These are phyloP conservation scores for Boletus sensibilis DNA, from an alignment of 768 basidiomycete species.

Conservation along the genomic window DNA sequence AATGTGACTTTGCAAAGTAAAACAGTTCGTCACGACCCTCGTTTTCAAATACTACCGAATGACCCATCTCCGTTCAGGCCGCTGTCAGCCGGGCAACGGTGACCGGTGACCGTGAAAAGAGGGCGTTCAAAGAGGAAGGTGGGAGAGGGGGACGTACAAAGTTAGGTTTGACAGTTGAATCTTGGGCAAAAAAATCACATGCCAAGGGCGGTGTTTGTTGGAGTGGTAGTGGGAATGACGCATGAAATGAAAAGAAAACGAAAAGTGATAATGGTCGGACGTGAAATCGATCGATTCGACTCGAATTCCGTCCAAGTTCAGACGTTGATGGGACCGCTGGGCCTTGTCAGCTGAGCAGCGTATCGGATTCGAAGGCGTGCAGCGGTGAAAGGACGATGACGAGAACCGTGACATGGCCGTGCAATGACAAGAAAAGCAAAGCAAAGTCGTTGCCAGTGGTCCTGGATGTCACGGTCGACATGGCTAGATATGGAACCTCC, in stretches of 20 bases:
- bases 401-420: neutral
- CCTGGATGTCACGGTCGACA: neutral
- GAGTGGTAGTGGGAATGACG: neutral
- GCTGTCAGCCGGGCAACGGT: neutral
- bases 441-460: neutral
- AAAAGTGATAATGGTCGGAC: neutral
- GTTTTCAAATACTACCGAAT: neutral
- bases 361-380: neutral
- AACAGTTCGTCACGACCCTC: neutral
- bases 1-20: neutral
- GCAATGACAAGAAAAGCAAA: neutral
- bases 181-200: neutral
- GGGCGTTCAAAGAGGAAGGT: neutral
- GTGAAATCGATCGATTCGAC: neutral
- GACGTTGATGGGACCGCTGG: neutral
- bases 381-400: neutral
- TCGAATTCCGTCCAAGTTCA: conserved; percentile 1
- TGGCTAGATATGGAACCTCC: neutral
- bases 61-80: neutral
- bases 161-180: neutral
- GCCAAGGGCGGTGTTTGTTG: neutral
- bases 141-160: neutral
- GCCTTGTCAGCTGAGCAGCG: too few species aligned
- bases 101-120: neutral
- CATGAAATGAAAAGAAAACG: neutral